Percentiles rank a stretch among this genome's conserved stretches.
Conservation (phyloP, 1,139 yeast species). For the Scheffersomyces quercinus region DNA sequence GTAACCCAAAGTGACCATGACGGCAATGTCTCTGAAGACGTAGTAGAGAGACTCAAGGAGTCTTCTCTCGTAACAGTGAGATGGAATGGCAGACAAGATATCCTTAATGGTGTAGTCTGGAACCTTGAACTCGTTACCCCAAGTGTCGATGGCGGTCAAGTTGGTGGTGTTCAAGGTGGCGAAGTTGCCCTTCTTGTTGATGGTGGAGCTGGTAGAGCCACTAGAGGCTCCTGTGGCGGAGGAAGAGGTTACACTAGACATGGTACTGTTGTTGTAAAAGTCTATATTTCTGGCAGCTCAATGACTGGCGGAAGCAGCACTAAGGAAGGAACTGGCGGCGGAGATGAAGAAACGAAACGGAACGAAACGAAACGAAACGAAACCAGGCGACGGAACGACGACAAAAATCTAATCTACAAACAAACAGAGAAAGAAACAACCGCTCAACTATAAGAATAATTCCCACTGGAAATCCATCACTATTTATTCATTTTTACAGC, state of each 20-base stretch:
- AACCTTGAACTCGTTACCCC: constrained; percentile 66
- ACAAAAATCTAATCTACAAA: not conserved
- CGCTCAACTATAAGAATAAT: not conserved
- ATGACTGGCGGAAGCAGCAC: not conserved
- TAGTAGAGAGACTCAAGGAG: constrained; percentile 57
- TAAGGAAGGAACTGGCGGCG: not conserved
- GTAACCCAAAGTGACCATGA: constrained; percentile 52
- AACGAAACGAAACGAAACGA: not conserved
- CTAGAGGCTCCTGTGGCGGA: constrained; percentile 8
- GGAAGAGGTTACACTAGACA: constrained; percentile 9
- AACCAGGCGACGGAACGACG: not conserved
- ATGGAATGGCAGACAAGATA: constrained; percentile 69
- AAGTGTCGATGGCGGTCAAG: constrained; percentile 54
- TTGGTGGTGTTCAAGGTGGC: constrained; percentile 29
- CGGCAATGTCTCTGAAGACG: constrained; percentile 63
- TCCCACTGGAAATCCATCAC: not conserved
- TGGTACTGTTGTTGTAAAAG: constrained; percentile 2
- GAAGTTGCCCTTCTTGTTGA: constrained; percentile 36
- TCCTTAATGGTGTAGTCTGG: constrained; percentile 78
- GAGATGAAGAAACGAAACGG: not conserved
- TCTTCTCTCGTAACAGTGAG: constrained; percentile 72
- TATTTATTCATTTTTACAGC: not conserved
- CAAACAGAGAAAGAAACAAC: no score
- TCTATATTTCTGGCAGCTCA: constrained; percentile 1
- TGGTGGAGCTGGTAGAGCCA: constrained; percentile 12